Evolutionary conservation across 305 asterid genomes (phyloP).

Genomic region (Ajuga reptans): DNA sequence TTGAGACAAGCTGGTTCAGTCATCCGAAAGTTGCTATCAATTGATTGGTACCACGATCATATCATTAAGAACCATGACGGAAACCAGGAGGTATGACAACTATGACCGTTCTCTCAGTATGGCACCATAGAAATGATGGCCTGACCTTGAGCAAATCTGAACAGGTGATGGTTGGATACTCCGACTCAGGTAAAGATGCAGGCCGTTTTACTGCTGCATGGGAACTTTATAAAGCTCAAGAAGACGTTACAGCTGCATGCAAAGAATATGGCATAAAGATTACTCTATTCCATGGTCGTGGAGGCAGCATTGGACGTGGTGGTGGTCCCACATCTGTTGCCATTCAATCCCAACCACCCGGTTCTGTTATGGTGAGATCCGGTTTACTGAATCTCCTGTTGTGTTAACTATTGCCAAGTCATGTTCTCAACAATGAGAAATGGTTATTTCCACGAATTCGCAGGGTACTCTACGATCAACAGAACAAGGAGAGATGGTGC

Average conservation of each 20-base stretch:
- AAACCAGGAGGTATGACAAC: constrained; percentile 74
- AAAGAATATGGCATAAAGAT: constrained; percentile 60
- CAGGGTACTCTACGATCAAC: constrained; percentile 95
- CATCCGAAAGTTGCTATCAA: constrained; percentile 69
- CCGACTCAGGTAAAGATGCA: constrained; percentile 81
- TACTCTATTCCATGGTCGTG: constrained; percentile 78
- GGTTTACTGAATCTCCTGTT: not conserved
- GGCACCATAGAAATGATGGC: not conserved
- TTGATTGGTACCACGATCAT: constrained; percentile 81
- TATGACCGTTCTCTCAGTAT: not conserved
- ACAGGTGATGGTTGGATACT: constrained; percentile 82
- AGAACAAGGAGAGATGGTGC: constrained; percentile 99
- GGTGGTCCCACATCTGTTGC: constrained; percentile 85
- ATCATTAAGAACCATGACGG: constrained; percentile 69
- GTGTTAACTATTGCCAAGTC: too few species aligned
- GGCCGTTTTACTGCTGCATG: constrained; percentile 79
- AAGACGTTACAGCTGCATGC: constrained; percentile 74
- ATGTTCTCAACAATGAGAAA: too few species aligned
- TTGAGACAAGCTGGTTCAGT: constrained; percentile 91
- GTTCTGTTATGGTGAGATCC: constrained; percentile 82
- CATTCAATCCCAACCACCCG: constrained; percentile 98
- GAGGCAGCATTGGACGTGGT: constrained; percentile 86
- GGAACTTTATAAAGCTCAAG: constrained; percentile 88
- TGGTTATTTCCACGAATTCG: constrained; percentile 15
- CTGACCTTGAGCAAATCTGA: constrained; percentile 8